phyloP scores from a whole-genome alignment of 352 stramenopile species.

The Globisporangium yorkense region DNA sequence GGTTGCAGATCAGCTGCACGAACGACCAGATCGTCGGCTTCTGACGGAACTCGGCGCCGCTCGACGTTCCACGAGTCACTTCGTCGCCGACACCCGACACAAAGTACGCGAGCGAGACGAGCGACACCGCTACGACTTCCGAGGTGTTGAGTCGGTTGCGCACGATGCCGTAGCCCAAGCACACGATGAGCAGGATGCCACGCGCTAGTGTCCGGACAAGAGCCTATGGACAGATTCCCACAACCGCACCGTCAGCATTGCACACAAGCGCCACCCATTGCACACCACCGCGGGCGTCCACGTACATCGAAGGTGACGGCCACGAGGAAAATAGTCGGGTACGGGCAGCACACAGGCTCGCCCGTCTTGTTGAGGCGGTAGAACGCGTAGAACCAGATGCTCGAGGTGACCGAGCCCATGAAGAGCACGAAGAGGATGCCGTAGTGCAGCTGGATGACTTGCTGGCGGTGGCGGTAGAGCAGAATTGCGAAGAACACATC shows the following conservation, averaged over 20 bases:
- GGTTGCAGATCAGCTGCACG: constrained; percentile 80
- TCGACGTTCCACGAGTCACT: constrained; percentile 71
- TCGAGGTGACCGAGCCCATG: constrained; percentile 58
- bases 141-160: constrained; percentile 40
- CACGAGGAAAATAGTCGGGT: constrained; percentile 78
- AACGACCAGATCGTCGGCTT: constrained; percentile 84
- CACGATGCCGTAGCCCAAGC: constrained; percentile 89
- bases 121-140: constrained; percentile 48
- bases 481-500: constrained; percentile 75
- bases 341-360: constrained; percentile 85
- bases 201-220: constrained; percentile 81
- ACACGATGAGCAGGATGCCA: constrained; percentile 83
- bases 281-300: constrained; percentile 12
- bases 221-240: constrained; percentile 37
- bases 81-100: constrained; percentile 68
- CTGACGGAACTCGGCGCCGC: constrained; percentile 69
- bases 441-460: constrained; percentile 76
- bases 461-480: constrained; percentile 56
- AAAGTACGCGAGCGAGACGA: constrained; percentile 76
- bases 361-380: constrained; percentile 87
- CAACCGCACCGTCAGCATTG: neutral
- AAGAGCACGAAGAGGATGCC: constrained; percentile 77
- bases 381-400: constrained; percentile 81
- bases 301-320: constrained; percentile 79
- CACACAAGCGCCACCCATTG: neutral